A percentile compares a stretch with the other conserved stretches of the same genome.
phyloP scores from a whole-genome alignment of 2,329 filamentous ascomycete species.

The Ascochyta viciae-villosae region DNA sequence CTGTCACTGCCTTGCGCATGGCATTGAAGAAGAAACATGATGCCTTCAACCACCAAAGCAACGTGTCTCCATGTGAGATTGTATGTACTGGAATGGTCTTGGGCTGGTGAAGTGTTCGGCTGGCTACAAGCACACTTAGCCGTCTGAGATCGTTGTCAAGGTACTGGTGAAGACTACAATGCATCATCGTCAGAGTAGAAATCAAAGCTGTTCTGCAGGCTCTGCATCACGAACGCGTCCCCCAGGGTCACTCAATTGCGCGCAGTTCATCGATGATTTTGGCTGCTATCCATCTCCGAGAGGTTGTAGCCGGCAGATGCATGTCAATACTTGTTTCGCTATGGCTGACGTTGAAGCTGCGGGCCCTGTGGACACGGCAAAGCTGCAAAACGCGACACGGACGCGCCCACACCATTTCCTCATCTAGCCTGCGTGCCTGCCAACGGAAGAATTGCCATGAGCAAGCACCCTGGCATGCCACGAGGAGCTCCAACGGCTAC shows the following conservation, averaged over 20 bases:
- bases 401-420: neutral
- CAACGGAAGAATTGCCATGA: neutral
- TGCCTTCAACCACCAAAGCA: neutral
- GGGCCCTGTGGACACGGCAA: neutral
- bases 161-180: too few species aligned
- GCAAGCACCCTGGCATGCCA: conserved; percentile 5
- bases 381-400: neutral
- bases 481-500: conserved; percentile 3
- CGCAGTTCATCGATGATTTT: too few species aligned
- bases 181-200: too few species aligned
- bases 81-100: too few species aligned
- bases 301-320: too few species aligned
- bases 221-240: too few species aligned
- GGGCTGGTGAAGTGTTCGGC: too few species aligned
- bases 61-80: neutral
- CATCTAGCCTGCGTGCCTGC: neutral
- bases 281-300: too few species aligned
- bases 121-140: too few species aligned
- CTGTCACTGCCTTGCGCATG: conserved; percentile 36
- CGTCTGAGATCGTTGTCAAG: too few species aligned
- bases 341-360: neutral
- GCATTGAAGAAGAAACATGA: conserved; percentile 46
- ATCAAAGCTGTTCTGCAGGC: too few species aligned
- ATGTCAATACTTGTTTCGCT: neutral
- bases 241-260: too few species aligned